Conservation (phyloP, 768 basidiomycete species). For the Cystofilobasidium ferigula region DNA sequence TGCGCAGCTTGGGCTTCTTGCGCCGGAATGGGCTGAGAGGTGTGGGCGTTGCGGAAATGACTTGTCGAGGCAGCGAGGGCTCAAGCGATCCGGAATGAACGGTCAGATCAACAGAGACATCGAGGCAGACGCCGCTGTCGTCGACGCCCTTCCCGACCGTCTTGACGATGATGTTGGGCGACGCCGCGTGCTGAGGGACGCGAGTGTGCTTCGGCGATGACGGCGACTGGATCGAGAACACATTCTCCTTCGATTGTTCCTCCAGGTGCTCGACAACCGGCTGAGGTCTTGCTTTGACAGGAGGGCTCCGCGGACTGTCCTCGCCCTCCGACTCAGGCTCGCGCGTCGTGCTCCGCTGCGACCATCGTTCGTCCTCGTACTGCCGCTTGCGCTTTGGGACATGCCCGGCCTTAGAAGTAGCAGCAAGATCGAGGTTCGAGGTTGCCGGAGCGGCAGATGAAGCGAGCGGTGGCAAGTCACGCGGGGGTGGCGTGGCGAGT, state of each 20-base stretch:
- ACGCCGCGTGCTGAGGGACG: background rate
- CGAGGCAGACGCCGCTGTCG: slow-evolving; percentile 11
- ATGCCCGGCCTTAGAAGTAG: no score
- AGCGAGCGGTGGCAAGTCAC: background rate
- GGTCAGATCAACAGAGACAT: no score
- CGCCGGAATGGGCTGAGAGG: no score
- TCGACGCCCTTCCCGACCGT: background rate
- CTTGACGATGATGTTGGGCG: background rate
- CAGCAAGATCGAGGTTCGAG: no score
- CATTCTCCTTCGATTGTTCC: no score
- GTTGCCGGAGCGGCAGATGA: background rate
- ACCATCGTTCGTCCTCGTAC: background rate
- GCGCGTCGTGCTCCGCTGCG: background rate
- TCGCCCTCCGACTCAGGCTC: background rate
- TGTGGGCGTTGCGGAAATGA: no score
- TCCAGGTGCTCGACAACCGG: no score
- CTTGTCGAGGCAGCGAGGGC: background rate
- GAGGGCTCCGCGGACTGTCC: background rate
- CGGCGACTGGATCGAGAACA: no score
- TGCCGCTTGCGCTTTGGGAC: background rate
- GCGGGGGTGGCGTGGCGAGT: background rate
- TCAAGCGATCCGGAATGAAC: background rate
- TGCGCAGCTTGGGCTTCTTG: background rate
- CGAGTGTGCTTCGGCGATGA: no score
- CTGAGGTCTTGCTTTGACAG: background rate